phyloP scores from a whole-genome alignment of 768 basidiomycete genomes.

The Boletus reticulatus region DNA sequence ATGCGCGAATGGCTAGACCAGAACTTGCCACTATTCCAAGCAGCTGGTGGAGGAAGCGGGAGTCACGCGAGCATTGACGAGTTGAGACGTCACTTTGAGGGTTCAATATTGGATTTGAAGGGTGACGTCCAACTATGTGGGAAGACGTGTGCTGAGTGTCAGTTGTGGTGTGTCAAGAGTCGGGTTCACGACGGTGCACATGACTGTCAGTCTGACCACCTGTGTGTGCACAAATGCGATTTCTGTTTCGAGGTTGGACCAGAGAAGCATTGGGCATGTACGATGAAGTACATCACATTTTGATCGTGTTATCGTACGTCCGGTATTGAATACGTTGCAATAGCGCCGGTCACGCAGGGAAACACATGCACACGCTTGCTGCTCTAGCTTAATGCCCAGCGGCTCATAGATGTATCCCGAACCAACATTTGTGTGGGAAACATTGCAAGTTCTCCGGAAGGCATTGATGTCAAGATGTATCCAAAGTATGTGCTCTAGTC shows the following conservation, averaged over 20 bases:
- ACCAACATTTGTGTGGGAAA: slow-evolving; percentile 54
- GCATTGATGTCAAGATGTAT: slow-evolving; percentile 50
- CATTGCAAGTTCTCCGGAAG: slow-evolving; percentile 45
- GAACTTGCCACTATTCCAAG: slow-evolving; percentile 48
- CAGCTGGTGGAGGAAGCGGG: background rate
- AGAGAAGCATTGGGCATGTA: slow-evolving; percentile 36
- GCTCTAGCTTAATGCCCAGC: rapidly evolving
- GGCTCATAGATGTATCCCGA: slow-evolving; percentile 46
- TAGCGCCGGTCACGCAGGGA: slow-evolving; percentile 59
- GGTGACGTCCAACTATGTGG: slow-evolving; percentile 42
- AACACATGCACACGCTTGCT: slow-evolving; percentile 44
- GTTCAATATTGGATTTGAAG: slow-evolving; percentile 42
- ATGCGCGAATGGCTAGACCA: slow-evolving; percentile 51
- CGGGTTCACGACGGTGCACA: slow-evolving; percentile 47
- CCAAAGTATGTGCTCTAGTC: slow-evolving; percentile 38
- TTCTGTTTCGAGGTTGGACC: slow-evolving; percentile 35
- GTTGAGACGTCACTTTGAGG: slow-evolving; percentile 44
- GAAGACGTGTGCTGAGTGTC: slow-evolving; percentile 46
- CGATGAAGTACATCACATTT: slow-evolving; percentile 41
- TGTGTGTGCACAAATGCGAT: slow-evolving; percentile 43
- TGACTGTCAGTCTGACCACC: slow-evolving; percentile 50
- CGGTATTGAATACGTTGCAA: background rate
- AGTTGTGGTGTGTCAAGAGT: slow-evolving; percentile 46
- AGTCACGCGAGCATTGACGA: slow-evolving; percentile 44
- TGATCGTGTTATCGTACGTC: background rate